phyloP scores from a whole-genome alignment of 176 grass and related monocot species.

The Oryza australiensis region DNA sequence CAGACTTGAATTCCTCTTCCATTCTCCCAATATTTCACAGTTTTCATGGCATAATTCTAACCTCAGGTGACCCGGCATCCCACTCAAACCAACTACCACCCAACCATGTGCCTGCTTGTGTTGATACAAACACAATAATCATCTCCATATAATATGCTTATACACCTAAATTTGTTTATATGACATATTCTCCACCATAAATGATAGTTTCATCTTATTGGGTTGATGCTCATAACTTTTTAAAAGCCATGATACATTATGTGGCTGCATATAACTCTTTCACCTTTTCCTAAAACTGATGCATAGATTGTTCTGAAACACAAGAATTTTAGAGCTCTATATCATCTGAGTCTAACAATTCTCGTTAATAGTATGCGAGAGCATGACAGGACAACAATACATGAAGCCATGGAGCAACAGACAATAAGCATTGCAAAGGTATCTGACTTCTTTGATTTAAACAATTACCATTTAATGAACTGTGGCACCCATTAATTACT shows the following conservation, averaged over 20 bases:
- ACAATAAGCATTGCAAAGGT: conserved; percentile 99
- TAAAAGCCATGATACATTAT: too few relatives aligned
- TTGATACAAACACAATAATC: not conserved
- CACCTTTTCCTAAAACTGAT: not conserved
- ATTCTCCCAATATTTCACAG: too few relatives aligned
- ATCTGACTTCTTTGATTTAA: conserved; percentile 19
- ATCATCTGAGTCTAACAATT: conserved; percentile 32
- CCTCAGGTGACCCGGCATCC: too few relatives aligned
- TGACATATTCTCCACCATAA: too few relatives aligned
- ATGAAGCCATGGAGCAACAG: conserved; percentile 99
- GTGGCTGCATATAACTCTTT: not conserved
- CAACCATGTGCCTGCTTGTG: not conserved
- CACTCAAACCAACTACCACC: too few relatives aligned
- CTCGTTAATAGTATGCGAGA: conserved; percentile 78
- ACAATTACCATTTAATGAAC: not conserved
- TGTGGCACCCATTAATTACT: not conserved
- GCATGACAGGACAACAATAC: conserved; percentile 98
- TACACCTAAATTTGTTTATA: too few relatives aligned
- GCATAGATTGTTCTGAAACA: conserved; percentile 1
- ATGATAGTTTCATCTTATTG: too few relatives aligned
- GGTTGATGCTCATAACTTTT: too few relatives aligned
- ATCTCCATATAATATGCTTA: conserved; percentile 20
- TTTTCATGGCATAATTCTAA: too few relatives aligned
- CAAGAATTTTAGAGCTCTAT: conserved; percentile 4
- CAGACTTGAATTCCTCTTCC: too few relatives aligned